These are phyloP conservation scores for Waltiozyma sp. DNA, from an alignment of 1,139 yeast species.

Conservation along the genomic window DNA sequence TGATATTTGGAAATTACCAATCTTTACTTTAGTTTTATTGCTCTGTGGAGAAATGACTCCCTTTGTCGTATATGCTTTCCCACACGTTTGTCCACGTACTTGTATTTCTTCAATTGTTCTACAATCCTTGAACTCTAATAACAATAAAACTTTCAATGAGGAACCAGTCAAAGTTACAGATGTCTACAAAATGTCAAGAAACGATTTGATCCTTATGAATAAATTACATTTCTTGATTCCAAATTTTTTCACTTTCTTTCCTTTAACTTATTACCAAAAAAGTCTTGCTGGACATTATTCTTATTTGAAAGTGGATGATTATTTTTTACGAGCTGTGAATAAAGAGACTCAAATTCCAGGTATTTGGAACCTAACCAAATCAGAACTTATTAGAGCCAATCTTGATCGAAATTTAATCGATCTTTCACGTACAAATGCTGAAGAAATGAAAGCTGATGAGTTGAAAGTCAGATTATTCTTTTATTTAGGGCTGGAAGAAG, in stretches of 20 bases:
- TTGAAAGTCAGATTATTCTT: conserved; percentile 13
- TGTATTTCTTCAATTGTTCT: conserved; percentile 47
- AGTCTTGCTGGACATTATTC: conserved; percentile 30
- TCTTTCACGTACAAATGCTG: conserved; percentile 12
- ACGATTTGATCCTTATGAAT: conserved; percentile 22
- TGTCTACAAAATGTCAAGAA: conserved; percentile 33
- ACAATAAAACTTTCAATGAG: conserved; percentile 12
- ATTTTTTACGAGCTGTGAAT: conserved; percentile 22
- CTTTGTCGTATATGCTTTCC: conserved; percentile 42
- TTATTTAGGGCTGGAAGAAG: conserved; percentile 7
- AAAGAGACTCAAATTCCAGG: conserved; percentile 3
- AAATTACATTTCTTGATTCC: not conserved
- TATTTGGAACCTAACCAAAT: conserved; percentile 32
- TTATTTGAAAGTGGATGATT: conserved; percentile 41
- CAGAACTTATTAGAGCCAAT: conserved; percentile 37
- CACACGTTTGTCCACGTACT: conserved; percentile 58
- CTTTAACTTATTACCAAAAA: conserved; percentile 20
- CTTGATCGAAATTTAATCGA: conserved; percentile 38
- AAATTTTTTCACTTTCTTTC: conserved; percentile 14
- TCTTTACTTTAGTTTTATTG: conserved; percentile 46
- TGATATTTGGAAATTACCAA: conserved; percentile 51
- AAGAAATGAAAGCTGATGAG: conserved; percentile 13
- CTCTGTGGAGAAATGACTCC: conserved; percentile 60
- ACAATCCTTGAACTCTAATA: conserved; percentile 15
- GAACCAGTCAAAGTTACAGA: conserved; percentile 17